Conservation (phyloP, 2,329 filamentous ascomycete genomes). For the Ceratocystiopsis minuta region DNA sequence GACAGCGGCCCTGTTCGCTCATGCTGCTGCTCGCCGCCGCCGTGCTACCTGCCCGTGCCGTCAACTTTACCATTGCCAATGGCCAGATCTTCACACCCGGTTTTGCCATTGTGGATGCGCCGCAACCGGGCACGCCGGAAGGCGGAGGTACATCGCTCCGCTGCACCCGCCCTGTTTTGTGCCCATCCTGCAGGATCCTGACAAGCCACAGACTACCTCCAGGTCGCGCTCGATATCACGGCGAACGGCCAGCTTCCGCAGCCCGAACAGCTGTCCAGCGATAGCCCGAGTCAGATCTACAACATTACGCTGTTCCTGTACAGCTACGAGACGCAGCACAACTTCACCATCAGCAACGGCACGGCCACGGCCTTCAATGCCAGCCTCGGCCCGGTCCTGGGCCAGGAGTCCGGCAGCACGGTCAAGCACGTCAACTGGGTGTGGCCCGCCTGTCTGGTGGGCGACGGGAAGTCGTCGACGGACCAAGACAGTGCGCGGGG, state of each 20-base stretch:
- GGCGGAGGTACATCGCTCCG: conserved; percentile 34
- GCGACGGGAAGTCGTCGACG: too few species aligned
- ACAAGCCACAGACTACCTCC: conserved; percentile 27
- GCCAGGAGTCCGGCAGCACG: conserved; percentile 45
- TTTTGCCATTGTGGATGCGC: conserved; percentile 46
- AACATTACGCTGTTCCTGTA: conserved; percentile 51
- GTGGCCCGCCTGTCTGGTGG: conserved; percentile 52
- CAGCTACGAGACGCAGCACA: conserved; percentile 42
- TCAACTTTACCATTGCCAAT: conserved; percentile 38
- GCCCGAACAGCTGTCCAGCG: conserved; percentile 30
- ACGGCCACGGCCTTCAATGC: conserved; percentile 37
- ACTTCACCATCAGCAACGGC: conserved; percentile 51
- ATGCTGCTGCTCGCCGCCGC: conserved; percentile 7
- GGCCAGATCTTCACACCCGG: conserved; percentile 55
- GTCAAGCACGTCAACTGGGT: conserved; percentile 59
- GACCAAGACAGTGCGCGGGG: conserved; percentile 39
- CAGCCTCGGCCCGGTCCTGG: conserved; percentile 43
- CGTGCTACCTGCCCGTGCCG: conserved; percentile 10
- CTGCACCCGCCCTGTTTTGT: background rate
- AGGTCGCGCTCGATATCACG: conserved; percentile 49
- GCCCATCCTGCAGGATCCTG: background rate
- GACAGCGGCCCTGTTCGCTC: background rate
- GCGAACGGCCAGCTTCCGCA: conserved; percentile 45
- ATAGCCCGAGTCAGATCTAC: conserved; percentile 37
- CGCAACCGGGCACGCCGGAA: conserved; percentile 44